Conservation (phyloP, 306 rosid genomes). For the Vigna angularis region DNA sequence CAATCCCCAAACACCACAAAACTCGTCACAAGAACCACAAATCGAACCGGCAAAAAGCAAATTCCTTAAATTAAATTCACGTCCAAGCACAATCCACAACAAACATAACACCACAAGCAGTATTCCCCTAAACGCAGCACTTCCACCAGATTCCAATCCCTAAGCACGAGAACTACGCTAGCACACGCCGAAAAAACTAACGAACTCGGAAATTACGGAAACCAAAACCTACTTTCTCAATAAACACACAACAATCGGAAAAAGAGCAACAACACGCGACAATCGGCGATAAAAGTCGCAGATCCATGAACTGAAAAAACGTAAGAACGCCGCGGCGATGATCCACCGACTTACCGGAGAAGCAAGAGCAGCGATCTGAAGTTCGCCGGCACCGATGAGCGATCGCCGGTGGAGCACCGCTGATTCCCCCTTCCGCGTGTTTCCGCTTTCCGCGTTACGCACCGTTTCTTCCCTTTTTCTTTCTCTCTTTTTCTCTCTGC, state of each 20-base stretch:
- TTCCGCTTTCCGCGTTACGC: background rate
- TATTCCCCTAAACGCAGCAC: slow-evolving; percentile 30
- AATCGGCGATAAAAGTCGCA: slow-evolving; percentile 36
- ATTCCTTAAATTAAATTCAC: slow-evolving; percentile 27
- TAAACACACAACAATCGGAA: slow-evolving; percentile 35
- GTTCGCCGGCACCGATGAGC: slow-evolving; percentile 40
- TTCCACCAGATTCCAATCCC: slow-evolving; percentile 15
- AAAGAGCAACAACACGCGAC: slow-evolving; percentile 6
- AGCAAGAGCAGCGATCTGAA: slow-evolving; percentile 48
- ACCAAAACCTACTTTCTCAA: slow-evolving; percentile 23
- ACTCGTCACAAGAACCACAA: slow-evolving; percentile 7
- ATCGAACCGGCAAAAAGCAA: background rate
- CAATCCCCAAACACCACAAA: slow-evolving; percentile 36
- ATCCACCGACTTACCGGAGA: slow-evolving; percentile 49
- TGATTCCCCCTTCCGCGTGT: slow-evolving; percentile 33
- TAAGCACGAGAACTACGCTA: background rate
- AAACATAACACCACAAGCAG: background rate
- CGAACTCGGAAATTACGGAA: slow-evolving; percentile 2
- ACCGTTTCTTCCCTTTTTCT: slow-evolving; percentile 34
- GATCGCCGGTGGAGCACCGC: slow-evolving; percentile 39
- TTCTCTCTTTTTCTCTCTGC: background rate
- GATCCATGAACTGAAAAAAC: slow-evolving; percentile 36
- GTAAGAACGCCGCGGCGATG: background rate
- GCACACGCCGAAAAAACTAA: background rate
- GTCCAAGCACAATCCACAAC: slow-evolving; percentile 21